Conservation (phyloP, 2,329 filamentous ascomycete species). For the Acrodontium crateriforme region DNA sequence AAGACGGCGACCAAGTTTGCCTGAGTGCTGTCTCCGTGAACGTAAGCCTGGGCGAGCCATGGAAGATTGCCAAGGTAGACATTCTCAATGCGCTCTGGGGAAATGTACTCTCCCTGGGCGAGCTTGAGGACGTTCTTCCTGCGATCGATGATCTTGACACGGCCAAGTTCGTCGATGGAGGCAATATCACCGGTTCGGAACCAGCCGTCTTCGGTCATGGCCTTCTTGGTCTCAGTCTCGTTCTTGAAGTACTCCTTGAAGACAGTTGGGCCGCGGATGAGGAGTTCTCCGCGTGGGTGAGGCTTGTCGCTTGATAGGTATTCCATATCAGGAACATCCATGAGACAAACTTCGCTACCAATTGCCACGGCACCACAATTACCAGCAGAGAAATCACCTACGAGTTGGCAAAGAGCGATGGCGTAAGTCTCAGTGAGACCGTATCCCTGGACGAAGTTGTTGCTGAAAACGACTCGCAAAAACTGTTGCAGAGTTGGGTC, state of each 20-base stretch:
- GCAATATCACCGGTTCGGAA: slow-evolving; percentile 93
- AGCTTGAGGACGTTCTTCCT: slow-evolving; percentile 99
- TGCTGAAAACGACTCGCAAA: slow-evolving; percentile 68
- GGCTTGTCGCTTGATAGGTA: slow-evolving; percentile 82
- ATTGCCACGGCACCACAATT: slow-evolving; percentile 67
- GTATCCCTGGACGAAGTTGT: slow-evolving; percentile 73
- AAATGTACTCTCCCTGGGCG: slow-evolving; percentile 94
- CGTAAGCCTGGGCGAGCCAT: slow-evolving; percentile 66
- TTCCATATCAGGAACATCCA: slow-evolving; percentile 86
- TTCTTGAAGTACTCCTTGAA: slow-evolving; percentile 89
- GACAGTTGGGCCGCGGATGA: slow-evolving; percentile 64
- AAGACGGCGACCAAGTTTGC: slow-evolving; percentile 74
- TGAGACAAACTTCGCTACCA: slow-evolving; percentile 60
- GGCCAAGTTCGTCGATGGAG: slow-evolving; percentile 68
- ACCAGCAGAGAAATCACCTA: slow-evolving; percentile 58
- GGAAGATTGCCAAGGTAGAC: slow-evolving; percentile 72
- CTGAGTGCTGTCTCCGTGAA: slow-evolving; percentile 80
- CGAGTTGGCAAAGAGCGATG: slow-evolving; percentile 53
- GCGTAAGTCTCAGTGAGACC: slow-evolving; percentile 92
- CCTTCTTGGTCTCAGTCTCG: slow-evolving; percentile 69
- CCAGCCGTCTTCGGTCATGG: slow-evolving; percentile 80
- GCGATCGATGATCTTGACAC: slow-evolving; percentile 87
- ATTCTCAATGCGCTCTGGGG: slow-evolving; percentile 92
- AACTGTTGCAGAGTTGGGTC: slow-evolving; percentile 82
- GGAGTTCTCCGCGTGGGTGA: slow-evolving; percentile 75